These are phyloP conservation scores for Saturnispora sekii DNA, from an alignment of 805 yeast genomes.

Conservation along the genomic window DNA sequence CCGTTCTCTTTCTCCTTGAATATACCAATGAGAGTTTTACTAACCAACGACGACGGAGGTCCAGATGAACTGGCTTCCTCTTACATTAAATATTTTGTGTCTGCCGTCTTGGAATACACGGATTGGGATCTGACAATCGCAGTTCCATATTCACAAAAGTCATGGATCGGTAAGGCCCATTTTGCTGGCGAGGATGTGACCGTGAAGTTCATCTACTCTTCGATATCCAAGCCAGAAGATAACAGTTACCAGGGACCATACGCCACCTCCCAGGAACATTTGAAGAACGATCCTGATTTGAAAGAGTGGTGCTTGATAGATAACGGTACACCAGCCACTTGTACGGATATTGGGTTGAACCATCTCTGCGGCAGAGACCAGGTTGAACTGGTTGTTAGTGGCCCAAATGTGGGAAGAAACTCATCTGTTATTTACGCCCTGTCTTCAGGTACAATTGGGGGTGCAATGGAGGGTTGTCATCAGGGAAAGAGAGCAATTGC, in stretches of 20 bases:
- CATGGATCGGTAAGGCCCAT: constrained; percentile 98
- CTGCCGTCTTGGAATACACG: constrained; percentile 51
- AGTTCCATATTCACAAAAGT: constrained; percentile 76
- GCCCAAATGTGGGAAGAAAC: constrained; percentile 94
- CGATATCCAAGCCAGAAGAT: constrained; percentile 33
- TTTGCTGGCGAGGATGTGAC: constrained; percentile 64
- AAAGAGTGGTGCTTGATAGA: constrained; percentile 83
- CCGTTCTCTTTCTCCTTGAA: too few species aligned
- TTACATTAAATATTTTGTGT: constrained; percentile 71
- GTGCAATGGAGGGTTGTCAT: constrained; percentile 88
- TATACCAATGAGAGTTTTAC: constrained; percentile 19
- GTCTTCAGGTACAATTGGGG: constrained; percentile 94
- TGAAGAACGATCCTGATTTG: constrained; percentile 29
- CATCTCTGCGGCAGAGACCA: constrained; percentile 49
- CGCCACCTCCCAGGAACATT: constrained; percentile 36
- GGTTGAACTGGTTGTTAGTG: constrained; percentile 81
- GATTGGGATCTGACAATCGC: constrained; percentile 82
- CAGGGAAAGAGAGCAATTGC: constrained; percentile 67
- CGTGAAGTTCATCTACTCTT: constrained; percentile 56
- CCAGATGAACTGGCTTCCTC: constrained; percentile 73
- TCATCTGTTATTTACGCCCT: constrained; percentile 81
- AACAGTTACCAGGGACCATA: constrained; percentile 63
- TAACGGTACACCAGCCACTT: constrained; percentile 88
- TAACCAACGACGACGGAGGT: constrained; percentile 97
- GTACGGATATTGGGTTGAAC: constrained; percentile 82